These are phyloP conservation scores for Mycena venus DNA, from an alignment of 768 basidiomycete genomes.

Conservation along the genomic window DNA sequence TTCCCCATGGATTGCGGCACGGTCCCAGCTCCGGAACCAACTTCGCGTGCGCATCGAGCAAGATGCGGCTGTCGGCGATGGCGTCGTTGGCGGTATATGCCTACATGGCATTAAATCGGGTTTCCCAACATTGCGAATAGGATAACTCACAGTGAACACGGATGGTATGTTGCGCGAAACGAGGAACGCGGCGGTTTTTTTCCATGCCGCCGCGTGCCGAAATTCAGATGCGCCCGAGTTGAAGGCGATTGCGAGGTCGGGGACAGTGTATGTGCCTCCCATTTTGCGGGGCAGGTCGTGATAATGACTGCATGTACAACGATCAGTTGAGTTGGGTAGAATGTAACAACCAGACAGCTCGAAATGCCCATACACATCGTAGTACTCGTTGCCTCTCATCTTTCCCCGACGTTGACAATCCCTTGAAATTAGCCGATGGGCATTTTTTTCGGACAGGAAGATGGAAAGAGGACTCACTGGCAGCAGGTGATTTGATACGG, in stretches of 20 bases:
- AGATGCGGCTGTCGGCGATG: conserved; percentile 40
- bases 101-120: conserved; percentile 29
- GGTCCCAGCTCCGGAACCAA: conserved; percentile 44
- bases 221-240: conserved; percentile 47
- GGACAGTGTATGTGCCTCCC: conserved; percentile 36
- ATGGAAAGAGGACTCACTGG: not conserved
- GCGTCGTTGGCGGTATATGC: conserved; percentile 50
- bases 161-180: conserved; percentile 42
- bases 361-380: conserved; percentile 35
- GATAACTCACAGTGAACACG: conserved; percentile 47
- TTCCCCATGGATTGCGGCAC: conserved; percentile 49
- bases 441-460: not conserved
- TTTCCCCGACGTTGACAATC: conserved; percentile 40
- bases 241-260: conserved; percentile 53
- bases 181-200: conserved; percentile 40
- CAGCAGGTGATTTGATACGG: not conserved
- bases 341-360: not conserved
- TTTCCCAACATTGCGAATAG: not conserved
- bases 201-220: conserved; percentile 38
- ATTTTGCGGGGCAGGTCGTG: conserved; percentile 39
- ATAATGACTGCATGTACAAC: conserved; percentile 41
- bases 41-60: conserved; percentile 37
- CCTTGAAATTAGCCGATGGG: conserved; percentile 23
- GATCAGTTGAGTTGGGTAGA: not conserved
- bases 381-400: conserved; percentile 41